phyloP scores from a whole-genome alignment of 1,284 basidiomycete genomes.

The Naganishia liquefaciens region DNA sequence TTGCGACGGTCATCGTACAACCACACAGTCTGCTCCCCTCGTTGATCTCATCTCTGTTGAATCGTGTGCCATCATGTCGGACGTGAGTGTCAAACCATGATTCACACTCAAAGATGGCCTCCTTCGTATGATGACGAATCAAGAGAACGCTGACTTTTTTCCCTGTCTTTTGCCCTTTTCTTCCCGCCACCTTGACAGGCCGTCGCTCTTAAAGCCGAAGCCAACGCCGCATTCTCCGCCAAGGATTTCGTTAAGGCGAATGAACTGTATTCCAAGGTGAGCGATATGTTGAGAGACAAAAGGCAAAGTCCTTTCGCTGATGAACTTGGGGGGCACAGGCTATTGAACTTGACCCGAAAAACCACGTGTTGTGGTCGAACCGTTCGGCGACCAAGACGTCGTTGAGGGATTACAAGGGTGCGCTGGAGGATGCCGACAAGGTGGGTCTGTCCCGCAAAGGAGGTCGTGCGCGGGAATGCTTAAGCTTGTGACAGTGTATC shows the following conservation, averaged over 20 bases:
- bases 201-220: slow-evolving; percentile 78
- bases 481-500: slow-evolving; percentile 56
- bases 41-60: too few species aligned
- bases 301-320: slow-evolving; percentile 1
- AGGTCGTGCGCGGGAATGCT: neutral
- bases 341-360: slow-evolving; percentile 75
- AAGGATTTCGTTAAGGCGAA: slow-evolving; percentile 91
- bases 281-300: neutral
- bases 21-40: neutral
- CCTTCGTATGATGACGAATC: slow-evolving; percentile 23
- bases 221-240: slow-evolving; percentile 93
- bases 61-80: slow-evolving; percentile 9
- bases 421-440: slow-evolving; percentile 87
- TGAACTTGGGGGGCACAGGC: slow-evolving; percentile 54
- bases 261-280: slow-evolving; percentile 67
- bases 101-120: neutral
- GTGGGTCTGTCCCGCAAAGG: slow-evolving; percentile 55
- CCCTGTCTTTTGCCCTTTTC: neutral
- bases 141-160: slow-evolving; percentile 1
- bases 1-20: neutral
- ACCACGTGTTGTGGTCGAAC: slow-evolving; percentile 91
- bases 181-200: slow-evolving; percentile 41
- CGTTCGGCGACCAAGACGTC: slow-evolving; percentile 86
- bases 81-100: slow-evolving; percentile 6
- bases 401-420: slow-evolving; percentile 73